These are phyloP conservation scores for Zygotorulaspora mrakii DNA, from an alignment of 1,139 yeast species.

Conservation along the genomic window DNA sequence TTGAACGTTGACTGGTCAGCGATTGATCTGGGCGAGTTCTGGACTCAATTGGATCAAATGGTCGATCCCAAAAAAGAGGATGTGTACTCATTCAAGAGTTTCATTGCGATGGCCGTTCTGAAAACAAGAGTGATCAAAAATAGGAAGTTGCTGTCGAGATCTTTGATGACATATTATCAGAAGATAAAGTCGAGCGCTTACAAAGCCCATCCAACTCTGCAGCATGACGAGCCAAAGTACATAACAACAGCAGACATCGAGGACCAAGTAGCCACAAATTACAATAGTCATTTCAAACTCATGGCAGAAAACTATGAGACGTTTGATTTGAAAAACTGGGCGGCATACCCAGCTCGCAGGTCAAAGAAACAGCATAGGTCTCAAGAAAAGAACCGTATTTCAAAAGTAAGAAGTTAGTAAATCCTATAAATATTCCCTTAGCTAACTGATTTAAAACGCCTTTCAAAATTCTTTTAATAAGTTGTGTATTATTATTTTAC, in stretches of 20 bases:
- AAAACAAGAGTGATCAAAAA: slow-evolving; percentile 23
- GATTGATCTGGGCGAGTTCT: slow-evolving; percentile 19
- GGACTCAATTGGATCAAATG: slow-evolving; percentile 19
- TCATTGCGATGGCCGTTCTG: slow-evolving; percentile 24
- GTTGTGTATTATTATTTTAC: too few species aligned
- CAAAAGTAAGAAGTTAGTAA: slow-evolving; percentile 14
- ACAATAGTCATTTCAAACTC: slow-evolving; percentile 28
- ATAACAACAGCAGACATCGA: slow-evolving; percentile 4
- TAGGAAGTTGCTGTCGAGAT: slow-evolving; percentile 16
- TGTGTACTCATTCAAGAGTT: slow-evolving; percentile 20
- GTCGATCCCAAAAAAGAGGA: slow-evolving; percentile 8
- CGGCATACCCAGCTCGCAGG: slow-evolving; percentile 7
- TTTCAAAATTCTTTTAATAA: too few species aligned
- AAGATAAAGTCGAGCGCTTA: slow-evolving; percentile 13
- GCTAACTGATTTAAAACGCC: too few species aligned
- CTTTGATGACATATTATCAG: slow-evolving; percentile 18
- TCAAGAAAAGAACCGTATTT: slow-evolving; percentile 11
- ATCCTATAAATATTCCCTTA: neutral
- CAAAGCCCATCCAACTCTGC: neutral
- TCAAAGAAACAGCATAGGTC: slow-evolving; percentile 6
- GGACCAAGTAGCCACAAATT: slow-evolving; percentile 24
- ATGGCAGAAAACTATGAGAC: slow-evolving; percentile 32
- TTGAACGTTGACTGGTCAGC: slow-evolving; percentile 25
- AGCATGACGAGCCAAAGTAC: slow-evolving; percentile 3
- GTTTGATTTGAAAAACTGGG: slow-evolving; percentile 24